A percentile compares a stretch with the other conserved stretches of the same genome.
Evolutionary conservation across 805 yeast genomes (phyloP).

Genomic region (Dipodascus geniculatus): DNA sequence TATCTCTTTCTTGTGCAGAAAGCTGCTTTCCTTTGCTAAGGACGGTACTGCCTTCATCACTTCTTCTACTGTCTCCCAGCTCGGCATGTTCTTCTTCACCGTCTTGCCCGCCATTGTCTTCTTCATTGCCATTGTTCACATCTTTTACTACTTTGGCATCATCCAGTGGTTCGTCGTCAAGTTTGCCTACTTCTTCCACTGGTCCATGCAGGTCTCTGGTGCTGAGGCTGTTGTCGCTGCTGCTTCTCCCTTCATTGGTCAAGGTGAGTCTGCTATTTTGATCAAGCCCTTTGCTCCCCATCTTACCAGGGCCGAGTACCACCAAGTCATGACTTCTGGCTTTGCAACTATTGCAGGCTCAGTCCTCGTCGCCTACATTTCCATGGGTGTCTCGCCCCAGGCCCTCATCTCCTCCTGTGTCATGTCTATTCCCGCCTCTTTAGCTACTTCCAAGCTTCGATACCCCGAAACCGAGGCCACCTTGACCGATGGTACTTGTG

Average conservation of each 20-base stretch:
- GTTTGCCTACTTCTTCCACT: slow-evolving; percentile 46
- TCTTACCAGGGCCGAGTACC: slow-evolving; percentile 49
- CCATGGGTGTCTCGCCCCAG: slow-evolving; percentile 46
- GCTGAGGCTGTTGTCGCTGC: slow-evolving; percentile 58
- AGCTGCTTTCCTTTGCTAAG: slow-evolving; percentile 44
- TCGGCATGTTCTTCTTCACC: slow-evolving; percentile 41
- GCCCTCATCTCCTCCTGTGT: slow-evolving; percentile 57
- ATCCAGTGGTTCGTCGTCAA: slow-evolving; percentile 50
- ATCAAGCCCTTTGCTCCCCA: slow-evolving; percentile 48
- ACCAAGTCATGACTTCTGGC: slow-evolving; percentile 51
- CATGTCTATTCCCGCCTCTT: slow-evolving; percentile 55
- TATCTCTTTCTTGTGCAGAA: slow-evolving; percentile 44
- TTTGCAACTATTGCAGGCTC: slow-evolving; percentile 57
- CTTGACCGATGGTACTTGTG: slow-evolving; percentile 36
- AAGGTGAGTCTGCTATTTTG: slow-evolving; percentile 53
- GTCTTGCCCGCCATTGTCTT: slow-evolving; percentile 53
- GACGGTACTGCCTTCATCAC: slow-evolving; percentile 53
- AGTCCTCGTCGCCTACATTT: slow-evolving; percentile 50
- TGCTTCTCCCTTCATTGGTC: slow-evolving; percentile 56
- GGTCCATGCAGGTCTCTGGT: slow-evolving; percentile 48
- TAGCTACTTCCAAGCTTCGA: slow-evolving; percentile 49
- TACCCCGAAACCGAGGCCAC: slow-evolving; percentile 48
- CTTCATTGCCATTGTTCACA: slow-evolving; percentile 52
- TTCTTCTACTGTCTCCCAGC: slow-evolving; percentile 27
- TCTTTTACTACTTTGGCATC: slow-evolving; percentile 46